Base-by-base conservation (phyloP, 768 basidiomycete species). In the Inosperma sp. region DNA sequence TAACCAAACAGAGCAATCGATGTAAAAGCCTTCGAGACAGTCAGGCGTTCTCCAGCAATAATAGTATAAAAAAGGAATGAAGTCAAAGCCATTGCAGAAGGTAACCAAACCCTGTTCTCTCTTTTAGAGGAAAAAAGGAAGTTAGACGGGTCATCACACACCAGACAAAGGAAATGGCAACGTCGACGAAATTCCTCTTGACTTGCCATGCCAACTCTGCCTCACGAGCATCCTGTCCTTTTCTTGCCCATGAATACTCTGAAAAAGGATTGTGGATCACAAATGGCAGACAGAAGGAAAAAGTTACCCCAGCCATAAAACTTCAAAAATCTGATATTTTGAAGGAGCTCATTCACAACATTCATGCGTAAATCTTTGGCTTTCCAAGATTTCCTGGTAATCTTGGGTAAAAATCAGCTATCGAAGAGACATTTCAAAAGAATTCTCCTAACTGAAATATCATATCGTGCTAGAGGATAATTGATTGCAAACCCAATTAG, bases 1-100 rank as follows among this genome's bases (percentile, higher is more conserved):
- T 86, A 80, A 2, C 80, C 73, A 67, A 93, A 91, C 16, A 91
- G 70, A 1, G 87, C 82, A 17, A 92, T 77, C 0, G 88, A 78
- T 0, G 88, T 88, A 68, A 92, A 92, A 0, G 88, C 89, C 54
- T 84, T 83, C 1, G 86, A 82, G 3, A 91, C 85, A 0, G 88
- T 90, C 16, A 92, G 65, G 19, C 72, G 75, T 54, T 86, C 63
- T 13, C 77, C 74, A 5, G 81, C 85, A 35, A 88, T 69, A 17
- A 85, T 66, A 7, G 88, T 86, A 56, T 83, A 87, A 58, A 76
- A 82, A 34, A 83, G 67, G 62, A 86, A 87, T 2, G 82, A 75
- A 4, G 70, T 68, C 9, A 86, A 70, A 9, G 83, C 80, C 7
- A 81, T 84, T 2, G 82, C 83, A 14, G 83, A 84, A 17, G 84